Percentiles rank a stretch among this genome's conserved stretches.
Evolutionary conservation across 768 basidiomycete genomes (phyloP).

Genomic region (Favolaschia claudopus): DNA sequence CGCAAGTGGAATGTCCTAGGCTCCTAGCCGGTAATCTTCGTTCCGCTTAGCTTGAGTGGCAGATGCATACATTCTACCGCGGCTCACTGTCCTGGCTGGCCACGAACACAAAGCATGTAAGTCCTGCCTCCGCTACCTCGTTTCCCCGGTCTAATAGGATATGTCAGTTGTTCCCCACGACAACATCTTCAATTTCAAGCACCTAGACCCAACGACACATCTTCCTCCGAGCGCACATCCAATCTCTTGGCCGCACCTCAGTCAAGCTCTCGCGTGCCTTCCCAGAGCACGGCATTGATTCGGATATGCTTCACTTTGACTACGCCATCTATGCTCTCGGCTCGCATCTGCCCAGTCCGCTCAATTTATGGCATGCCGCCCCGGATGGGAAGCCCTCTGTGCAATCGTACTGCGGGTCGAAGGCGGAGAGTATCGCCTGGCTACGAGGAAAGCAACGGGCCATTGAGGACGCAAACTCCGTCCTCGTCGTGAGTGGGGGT

Average conservation of each 20-base stretch:
- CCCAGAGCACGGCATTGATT: constrained; percentile 51
- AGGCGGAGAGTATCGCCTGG: constrained; percentile 58
- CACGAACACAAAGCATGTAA: constrained; percentile 73
- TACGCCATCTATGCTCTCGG: constrained; percentile 70
- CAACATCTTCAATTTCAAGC: constrained; percentile 50
- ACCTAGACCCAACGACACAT: constrained; percentile 31
- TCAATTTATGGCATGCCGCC: constrained; percentile 58
- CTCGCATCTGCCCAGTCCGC: constrained; percentile 59
- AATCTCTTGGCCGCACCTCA: constrained; percentile 44
- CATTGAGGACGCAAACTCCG: constrained; percentile 53
- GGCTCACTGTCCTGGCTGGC: constrained; percentile 62
- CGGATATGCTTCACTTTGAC: constrained; percentile 53
- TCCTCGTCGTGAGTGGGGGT: constrained; percentile 76
- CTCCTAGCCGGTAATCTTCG: no score
- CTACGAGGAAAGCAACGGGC: constrained; percentile 56
- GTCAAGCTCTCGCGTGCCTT: constrained; percentile 56
- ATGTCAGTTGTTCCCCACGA: constrained; percentile 66
- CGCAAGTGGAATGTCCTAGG: constrained; percentile 36
- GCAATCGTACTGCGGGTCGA: constrained; percentile 47
- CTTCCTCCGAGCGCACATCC: constrained; percentile 55
- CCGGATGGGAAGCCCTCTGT: constrained; percentile 25
- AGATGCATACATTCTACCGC: constrained; percentile 67
- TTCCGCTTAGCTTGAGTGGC: background rate
- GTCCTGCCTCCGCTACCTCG: constrained; percentile 20
- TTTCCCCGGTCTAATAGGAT: no score